Percentiles rank a stretch among this genome's conserved stretches.
Evolutionary conservation across 345 rosid genomes (phyloP).

Genomic region (Cardamine chenopodiifolia): DNA sequence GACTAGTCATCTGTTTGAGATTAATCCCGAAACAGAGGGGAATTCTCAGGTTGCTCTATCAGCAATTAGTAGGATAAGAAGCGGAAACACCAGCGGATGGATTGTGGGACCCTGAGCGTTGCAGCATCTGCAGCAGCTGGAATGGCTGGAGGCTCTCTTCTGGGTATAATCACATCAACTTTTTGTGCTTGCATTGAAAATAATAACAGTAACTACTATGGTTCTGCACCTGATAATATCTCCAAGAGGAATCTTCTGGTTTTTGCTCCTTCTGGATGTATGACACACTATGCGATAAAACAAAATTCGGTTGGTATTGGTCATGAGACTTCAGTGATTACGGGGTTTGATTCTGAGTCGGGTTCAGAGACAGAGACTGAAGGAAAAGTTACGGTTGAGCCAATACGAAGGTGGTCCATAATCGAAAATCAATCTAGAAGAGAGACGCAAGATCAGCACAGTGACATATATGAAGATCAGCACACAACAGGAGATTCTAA

Average conservation of each 20-base stretch:
- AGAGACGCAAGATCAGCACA: slow-evolving; percentile 65
- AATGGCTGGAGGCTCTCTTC: slow-evolving; percentile 54
- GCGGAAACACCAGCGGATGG: slow-evolving; percentile 76
- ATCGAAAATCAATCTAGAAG: slow-evolving; percentile 72
- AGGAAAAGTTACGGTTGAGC: slow-evolving; percentile 65
- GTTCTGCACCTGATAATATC: slow-evolving; percentile 35
- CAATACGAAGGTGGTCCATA: slow-evolving; percentile 86
- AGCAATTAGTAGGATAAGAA: slow-evolving; percentile 81
- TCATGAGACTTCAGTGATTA: slow-evolving; percentile 41
- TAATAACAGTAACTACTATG: slow-evolving; percentile 34
- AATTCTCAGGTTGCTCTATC: slow-evolving; percentile 62
- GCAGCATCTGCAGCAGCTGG: slow-evolving; percentile 94
- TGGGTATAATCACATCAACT: slow-evolving; percentile 74
- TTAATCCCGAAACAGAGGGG: slow-evolving; percentile 59
- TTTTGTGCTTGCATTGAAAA: slow-evolving; percentile 66
- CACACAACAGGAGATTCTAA: slow-evolving; percentile 56
- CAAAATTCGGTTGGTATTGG: slow-evolving; percentile 38
- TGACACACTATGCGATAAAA: slow-evolving; percentile 74
- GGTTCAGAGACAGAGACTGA: slow-evolving; percentile 65
- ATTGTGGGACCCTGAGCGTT: slow-evolving; percentile 69
- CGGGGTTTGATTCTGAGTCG: slow-evolving; percentile 53
- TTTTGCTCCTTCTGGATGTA: slow-evolving; percentile 77
- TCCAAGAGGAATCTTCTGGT: slow-evolving; percentile 69
- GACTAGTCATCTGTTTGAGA: slow-evolving; percentile 90
- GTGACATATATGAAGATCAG: slow-evolving; percentile 87